Evolutionary conservation across 2,329 filamentous ascomycete genomes (phyloP).

Genomic region (Fusarium chlamydosporum): DNA sequence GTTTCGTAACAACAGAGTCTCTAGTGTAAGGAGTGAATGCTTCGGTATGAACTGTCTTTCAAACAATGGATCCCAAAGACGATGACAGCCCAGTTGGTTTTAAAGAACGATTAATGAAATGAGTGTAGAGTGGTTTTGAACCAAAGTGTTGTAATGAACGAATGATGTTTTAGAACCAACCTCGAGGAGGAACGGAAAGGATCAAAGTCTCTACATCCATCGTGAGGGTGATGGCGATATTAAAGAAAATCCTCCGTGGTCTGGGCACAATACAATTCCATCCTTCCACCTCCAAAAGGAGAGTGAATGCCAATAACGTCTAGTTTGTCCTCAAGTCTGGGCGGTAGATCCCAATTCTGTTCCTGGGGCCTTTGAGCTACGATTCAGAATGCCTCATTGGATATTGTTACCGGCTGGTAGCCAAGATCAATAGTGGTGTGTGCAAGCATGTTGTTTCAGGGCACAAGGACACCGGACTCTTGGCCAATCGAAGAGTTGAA

Average conservation of each 20-base stretch:
- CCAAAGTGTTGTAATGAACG: conserved; percentile 33
- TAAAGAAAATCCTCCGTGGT: conserved; percentile 31
- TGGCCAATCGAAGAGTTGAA: conserved; percentile 25
- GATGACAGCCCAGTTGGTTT: conserved; percentile 35
- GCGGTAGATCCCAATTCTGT: conserved; percentile 44
- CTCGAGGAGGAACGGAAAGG: conserved; percentile 37
- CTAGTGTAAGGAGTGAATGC: conserved; percentile 14
- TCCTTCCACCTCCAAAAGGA: conserved; percentile 14
- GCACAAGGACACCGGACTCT: conserved; percentile 12
- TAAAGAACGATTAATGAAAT: conserved; percentile 42
- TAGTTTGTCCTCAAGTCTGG: conserved; percentile 25
- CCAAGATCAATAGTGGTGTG: conserved; percentile 34
- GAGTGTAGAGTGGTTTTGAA: conserved; percentile 39
- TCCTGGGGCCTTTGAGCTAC: conserved; percentile 21
- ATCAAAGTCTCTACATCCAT: conserved; percentile 11
- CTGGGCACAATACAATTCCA: conserved; percentile 23
- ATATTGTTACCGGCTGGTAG: conserved; percentile 1
- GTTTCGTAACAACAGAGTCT: conserved; percentile 3
- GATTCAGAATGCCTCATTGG: conserved; percentile 22
- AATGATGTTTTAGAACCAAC: conserved; percentile 40
- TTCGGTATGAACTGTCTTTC: conserved; percentile 31
- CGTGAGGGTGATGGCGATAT: conserved; percentile 31
- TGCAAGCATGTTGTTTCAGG: conserved; percentile 41
- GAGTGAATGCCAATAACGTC: conserved; percentile 25
- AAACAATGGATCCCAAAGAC: conserved; percentile 30